Evolutionary conservation across 108 stramenopile species (phyloP).

Genomic region (Nitzschia sp.): DNA sequence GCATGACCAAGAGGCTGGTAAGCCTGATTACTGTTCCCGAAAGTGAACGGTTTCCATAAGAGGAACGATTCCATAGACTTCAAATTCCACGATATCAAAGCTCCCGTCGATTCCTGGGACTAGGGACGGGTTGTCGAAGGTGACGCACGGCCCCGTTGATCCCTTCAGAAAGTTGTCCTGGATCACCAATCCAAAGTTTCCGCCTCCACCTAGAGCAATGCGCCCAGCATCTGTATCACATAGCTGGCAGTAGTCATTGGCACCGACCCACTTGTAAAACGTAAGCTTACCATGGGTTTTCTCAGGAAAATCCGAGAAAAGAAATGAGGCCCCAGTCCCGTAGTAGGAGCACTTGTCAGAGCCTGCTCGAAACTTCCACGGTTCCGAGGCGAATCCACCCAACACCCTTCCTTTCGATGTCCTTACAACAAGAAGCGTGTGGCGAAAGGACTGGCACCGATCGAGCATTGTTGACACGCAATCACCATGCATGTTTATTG

Average conservation of each 20-base stretch:
- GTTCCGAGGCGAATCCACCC: conserved; percentile 41
- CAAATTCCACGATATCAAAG: conserved; percentile 42
- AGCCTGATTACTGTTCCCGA: not conserved
- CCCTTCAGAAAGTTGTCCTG: conserved; percentile 36
- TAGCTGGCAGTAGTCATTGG: conserved; percentile 49
- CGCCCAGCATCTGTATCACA: conserved; percentile 23
- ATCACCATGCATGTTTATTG: conserved; percentile 43
- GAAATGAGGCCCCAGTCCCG: conserved; percentile 41
- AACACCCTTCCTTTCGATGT: conserved; percentile 39
- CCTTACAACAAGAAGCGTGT: conserved; percentile 35
- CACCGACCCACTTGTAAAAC: conserved; percentile 44
- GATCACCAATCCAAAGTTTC: conserved; percentile 41
- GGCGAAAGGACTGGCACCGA: conserved; percentile 1
- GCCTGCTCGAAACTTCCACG: conserved; percentile 32
- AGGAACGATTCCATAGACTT: conserved; percentile 45
- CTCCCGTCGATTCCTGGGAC: conserved; percentile 10
- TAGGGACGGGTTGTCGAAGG: conserved; percentile 45
- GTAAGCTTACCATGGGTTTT: not conserved
- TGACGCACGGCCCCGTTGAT: conserved; percentile 39
- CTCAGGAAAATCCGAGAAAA: conserved; percentile 31
- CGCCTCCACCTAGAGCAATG: conserved; percentile 49
- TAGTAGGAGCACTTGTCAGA: conserved; percentile 14
- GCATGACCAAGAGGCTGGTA: no score
- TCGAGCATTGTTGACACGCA: conserved; percentile 35
- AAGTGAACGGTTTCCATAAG: conserved; percentile 7